Conservation (phyloP, 805 yeast species). For the Ogataea paraovalis region DNA sequence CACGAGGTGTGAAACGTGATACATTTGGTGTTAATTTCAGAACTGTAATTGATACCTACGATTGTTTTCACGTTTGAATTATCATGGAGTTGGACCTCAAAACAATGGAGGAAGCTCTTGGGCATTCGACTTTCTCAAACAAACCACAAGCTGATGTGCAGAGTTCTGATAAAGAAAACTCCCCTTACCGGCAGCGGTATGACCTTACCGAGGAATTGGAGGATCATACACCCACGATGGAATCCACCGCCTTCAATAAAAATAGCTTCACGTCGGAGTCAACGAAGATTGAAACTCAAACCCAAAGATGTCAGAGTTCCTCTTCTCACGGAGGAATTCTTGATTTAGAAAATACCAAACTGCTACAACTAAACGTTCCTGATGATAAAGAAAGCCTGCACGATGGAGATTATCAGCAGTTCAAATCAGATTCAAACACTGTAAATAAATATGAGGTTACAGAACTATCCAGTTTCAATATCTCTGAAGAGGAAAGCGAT, state of each 20-base stretch:
- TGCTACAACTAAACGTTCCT: conserved; percentile 3
- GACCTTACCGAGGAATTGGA: background rate
- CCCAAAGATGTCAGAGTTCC: background rate
- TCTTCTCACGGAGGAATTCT: background rate
- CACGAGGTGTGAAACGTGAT: too few species aligned
- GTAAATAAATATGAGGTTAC: background rate
- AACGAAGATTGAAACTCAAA: background rate
- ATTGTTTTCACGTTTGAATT: background rate
- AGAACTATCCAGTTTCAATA: conserved; percentile 9
- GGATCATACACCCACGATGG: background rate
- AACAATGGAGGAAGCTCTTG: background rate
- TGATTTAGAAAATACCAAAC: conserved; percentile 7
- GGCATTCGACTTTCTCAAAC: background rate
- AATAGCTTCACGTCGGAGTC: background rate
- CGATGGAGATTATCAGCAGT: conserved; percentile 1
- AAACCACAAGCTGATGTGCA: background rate
- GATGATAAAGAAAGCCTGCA: background rate
- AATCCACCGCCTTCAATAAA: background rate
- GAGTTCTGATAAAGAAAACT: background rate
- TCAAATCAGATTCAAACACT: background rate
- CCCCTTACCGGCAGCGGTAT: background rate
- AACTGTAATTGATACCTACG: background rate
- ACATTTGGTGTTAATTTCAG: too few species aligned
- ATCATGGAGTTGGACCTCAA: background rate
- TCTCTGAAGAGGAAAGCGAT: too few species aligned